Percentiles rank a stretch among this genome's conserved stretches.
phyloP scores from a whole-genome alignment of 1,284 basidiomycete species.

The Ganoderma lingzhi region DNA sequence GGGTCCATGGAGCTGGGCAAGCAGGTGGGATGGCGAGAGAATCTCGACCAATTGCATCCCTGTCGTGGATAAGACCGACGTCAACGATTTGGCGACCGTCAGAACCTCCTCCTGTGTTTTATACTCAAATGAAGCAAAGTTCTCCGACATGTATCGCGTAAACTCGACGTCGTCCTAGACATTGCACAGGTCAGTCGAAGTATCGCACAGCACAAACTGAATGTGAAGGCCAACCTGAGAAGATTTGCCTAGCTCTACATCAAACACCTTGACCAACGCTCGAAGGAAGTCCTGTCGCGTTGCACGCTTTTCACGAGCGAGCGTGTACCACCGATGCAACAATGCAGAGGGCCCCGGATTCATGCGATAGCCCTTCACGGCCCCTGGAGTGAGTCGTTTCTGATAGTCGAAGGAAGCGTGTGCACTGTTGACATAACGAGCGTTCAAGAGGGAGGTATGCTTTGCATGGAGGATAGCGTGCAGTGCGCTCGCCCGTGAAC shows the following conservation, averaged over 20 bases:
- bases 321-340: conserved; percentile 89
- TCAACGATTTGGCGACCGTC: conserved; percentile 84
- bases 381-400: conserved; percentile 57
- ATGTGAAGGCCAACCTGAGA: conserved; percentile 49
- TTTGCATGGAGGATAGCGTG: conserved; percentile 89
- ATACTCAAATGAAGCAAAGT: conserved; percentile 91
- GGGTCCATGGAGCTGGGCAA: conserved; percentile 62
- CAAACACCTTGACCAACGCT: conserved; percentile 83
- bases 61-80: conserved; percentile 82
- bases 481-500: conserved; percentile 80
- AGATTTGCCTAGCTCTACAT: conserved; percentile 62
- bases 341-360: conserved; percentile 69
- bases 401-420: conserved; percentile 87
- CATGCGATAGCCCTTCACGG: conserved; percentile 68
- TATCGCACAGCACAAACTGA: neutral
- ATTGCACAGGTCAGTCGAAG: neutral
- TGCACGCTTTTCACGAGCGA: conserved; percentile 89
- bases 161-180: conserved; percentile 82
- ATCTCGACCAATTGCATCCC: conserved; percentile 83
- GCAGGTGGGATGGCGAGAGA: conserved; percentile 72
- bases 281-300: conserved; percentile 89
- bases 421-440: conserved; percentile 84
- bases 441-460: conserved; percentile 89
- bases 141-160: conserved; percentile 92
- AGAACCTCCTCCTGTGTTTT: conserved; percentile 95